These are phyloP conservation scores for Russula olivacea DNA, from an alignment of 768 basidiomycete species.

Conservation along the genomic window DNA sequence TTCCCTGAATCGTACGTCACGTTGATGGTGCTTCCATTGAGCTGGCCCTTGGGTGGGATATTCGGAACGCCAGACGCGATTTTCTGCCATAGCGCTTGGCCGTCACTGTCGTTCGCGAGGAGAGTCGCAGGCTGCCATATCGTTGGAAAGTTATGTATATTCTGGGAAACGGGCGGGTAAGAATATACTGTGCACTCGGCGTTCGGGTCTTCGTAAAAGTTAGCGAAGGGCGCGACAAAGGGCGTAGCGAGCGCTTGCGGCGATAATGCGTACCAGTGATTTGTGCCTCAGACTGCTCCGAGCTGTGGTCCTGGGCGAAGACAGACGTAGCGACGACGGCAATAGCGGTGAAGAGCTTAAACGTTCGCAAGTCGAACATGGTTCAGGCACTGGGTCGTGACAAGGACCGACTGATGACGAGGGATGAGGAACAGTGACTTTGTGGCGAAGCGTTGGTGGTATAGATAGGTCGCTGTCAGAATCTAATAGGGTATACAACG, in stretches of 20 bases:
- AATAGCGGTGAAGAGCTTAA: background rate
- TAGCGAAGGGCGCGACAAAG: background rate
- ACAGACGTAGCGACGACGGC: background rate
- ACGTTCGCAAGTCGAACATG: background rate
- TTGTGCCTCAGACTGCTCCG: constrained; percentile 22
- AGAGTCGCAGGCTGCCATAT: constrained; percentile 18
- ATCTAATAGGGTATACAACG: background rate
- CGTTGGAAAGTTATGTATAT: constrained; percentile 8
- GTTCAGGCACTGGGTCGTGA: background rate
- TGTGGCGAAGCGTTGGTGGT: background rate
- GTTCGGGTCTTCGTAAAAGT: constrained; percentile 10
- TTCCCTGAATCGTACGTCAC: constrained; percentile 16
- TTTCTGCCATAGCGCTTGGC: constrained; percentile 37
- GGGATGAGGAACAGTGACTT: background rate
- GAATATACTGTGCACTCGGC: constrained; percentile 19
- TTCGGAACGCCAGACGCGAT: constrained; percentile 44
- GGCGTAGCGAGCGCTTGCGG: background rate
- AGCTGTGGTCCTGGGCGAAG: constrained; percentile 15
- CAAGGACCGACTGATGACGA: background rate
- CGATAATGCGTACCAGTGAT: constrained; percentile 8
- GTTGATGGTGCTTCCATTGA: background rate
- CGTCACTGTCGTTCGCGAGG: constrained; percentile 14
- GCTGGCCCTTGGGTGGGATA: constrained; percentile 36
- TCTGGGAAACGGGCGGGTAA: constrained; percentile 9
- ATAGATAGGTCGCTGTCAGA: background rate